These are phyloP conservation scores for Aureobasidium sp. DNA, from an alignment of 2,329 filamentous ascomycete genomes.

Conservation along the genomic window DNA sequence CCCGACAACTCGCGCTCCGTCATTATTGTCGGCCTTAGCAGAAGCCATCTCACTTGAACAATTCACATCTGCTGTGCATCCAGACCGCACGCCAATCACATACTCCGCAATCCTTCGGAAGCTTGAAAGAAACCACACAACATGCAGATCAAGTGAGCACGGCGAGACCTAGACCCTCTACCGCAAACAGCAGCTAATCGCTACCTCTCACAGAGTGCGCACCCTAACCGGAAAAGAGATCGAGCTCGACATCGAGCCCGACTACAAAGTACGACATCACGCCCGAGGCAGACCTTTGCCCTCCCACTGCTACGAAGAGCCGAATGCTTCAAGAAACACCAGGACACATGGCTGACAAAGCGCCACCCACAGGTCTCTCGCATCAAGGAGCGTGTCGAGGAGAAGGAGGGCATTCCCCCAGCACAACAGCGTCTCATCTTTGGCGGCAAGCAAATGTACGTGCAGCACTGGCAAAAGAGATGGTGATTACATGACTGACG, in stretches of 20 bases:
- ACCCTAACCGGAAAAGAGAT: conserved; percentile 98
- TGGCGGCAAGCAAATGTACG: conserved; percentile 93
- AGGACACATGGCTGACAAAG: not conserved
- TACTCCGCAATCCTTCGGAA: not conserved
- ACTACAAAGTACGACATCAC: conserved; percentile 67
- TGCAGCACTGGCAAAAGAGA: not conserved
- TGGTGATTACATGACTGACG: not conserved
- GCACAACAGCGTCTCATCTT: conserved; percentile 95
- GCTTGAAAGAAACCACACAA: not conserved
- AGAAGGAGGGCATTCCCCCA: conserved; percentile 97
- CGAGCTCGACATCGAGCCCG: conserved; percentile 90
- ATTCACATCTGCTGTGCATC: not conserved
- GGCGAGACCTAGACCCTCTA: not conserved
- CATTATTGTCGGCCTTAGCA: not conserved
- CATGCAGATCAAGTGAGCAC: conserved; percentile 19
- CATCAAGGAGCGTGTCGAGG: conserved; percentile 98
- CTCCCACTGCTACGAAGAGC: not conserved
- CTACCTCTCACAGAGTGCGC: conserved; percentile 59
- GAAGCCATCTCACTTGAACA: not conserved
- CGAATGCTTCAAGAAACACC: not conserved
- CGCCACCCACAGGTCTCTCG: conserved; percentile 61
- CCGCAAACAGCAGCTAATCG: conserved; percentile 7
- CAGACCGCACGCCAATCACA: not conserved
- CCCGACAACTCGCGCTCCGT: conserved; percentile 1
- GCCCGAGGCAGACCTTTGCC: not conserved